Base-by-base conservation (phyloP, 495 filamentous ascomycete genomes). In the Xylona heveae region DNA sequence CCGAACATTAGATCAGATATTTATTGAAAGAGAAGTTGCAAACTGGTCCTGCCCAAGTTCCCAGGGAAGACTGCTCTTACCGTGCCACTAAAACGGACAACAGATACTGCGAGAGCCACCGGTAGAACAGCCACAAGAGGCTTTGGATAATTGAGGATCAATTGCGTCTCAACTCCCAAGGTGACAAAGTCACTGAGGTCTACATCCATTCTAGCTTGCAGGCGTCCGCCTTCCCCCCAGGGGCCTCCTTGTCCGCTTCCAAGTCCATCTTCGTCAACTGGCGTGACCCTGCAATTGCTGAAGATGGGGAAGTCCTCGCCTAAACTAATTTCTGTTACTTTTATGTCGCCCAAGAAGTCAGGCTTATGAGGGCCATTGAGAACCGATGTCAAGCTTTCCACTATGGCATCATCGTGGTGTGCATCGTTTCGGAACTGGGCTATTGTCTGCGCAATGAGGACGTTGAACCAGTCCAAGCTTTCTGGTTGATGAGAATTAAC, bases 391-490 rank as follows among this genome's bases (percentile, higher is more conserved):
- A 97, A 59, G n/a, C 74, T 83, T n/a, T 66, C 74, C n/a, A 97
- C 66, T 15, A 97, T 83, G 5, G 88, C 90, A 43, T 81, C 78
- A 45, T 93, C 83, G 32, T 81, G 69, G 18, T 78, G 64, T 16
- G 88, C 88, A 43, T 94, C 90, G 37, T 74, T 71, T 30, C 88
- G 66, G 46, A 95, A 83, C 46, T 95, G 90, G 2, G 90, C 85
- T 32, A 97, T 84, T 0, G 90, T 90, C 56, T 97, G 88, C 5
- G 88, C 90, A 33, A 95, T 73, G 35, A 97, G 62, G 16, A 97
- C 88, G 51, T 97, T 97, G 62, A 97, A 95, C 88, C 88, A 97
- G 49, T 97, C 88, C 41, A 97, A 56, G n/a, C 74, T 82, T 53
- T 97, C 88, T n/a, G 88, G 90, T 51, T 93, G 85, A 49, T 97